Evolutionary conservation across 2,329 filamentous ascomycete species (phyloP), one percentile per base, ranked within the genome.

Genomic region (Cadophora luteo-olivacea): DNA sequence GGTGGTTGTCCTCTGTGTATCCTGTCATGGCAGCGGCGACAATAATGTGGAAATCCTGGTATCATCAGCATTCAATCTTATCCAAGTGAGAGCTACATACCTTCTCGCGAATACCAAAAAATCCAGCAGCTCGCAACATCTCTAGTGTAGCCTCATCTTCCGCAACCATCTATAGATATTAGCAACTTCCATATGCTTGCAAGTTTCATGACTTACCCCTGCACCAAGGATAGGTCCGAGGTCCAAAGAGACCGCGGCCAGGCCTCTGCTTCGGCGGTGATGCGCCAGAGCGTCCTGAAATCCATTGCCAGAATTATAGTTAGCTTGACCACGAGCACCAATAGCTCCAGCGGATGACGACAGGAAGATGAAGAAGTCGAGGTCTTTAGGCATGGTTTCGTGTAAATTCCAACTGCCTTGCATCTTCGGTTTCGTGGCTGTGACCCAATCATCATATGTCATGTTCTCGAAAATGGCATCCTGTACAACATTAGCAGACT

Each of bases 51-150:
- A 70, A 67, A 54, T 68, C 67, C 62, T 65, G 14, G 4, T 14
- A 0, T 33, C n/a, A n/a, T 65, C 52, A 65, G 63, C 14, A 45
- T 4, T 25, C 8, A 0, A 14, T 29, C 14, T 12, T 25, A 14
- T 48, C 12, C n/a, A 2, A 32, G 12, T 25, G 4, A n/a, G 16
- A 25, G 36, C 22, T 25, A 9, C 36, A 8, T 41, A 60, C 33
- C 12, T 70, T 61, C 49, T 70, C 68, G 2, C 84, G 80, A 36
- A 86, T 85, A 45, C 84, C 85, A 72, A 86, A 83, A 77, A 87
- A 87, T 1, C 86, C 86, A 58, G 80, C 82, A 4, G 82, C 81
- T 22, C 83, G 82, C 61, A 88, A 81, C 60, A 80, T 82, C 67
- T 84, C 80, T 12, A 87, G 79, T 1, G 82, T 82, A 1, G 75